Conservation (phyloP, 768 basidiomycete species). For the Collybia sp. region DNA sequence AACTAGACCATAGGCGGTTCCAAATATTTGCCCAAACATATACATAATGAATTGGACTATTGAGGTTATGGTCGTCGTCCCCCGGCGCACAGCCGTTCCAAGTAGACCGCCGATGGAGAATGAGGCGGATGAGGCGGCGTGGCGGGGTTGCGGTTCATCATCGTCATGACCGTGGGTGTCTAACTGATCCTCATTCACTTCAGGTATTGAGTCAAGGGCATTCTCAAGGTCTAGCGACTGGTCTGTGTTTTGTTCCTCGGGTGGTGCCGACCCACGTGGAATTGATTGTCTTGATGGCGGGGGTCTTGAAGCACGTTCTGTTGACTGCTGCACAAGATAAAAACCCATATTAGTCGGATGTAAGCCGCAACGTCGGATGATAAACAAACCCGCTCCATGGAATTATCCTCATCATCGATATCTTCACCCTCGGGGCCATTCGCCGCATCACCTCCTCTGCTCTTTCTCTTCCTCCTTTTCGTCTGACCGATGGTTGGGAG, state of each 20-base stretch:
- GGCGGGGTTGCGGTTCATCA: constrained; percentile 25
- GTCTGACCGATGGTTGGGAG: constrained; percentile 65
- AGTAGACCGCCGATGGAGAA: constrained; percentile 41
- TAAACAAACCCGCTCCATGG: constrained; percentile 28
- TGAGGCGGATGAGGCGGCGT: constrained; percentile 18
- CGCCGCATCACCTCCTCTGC: constrained; percentile 36
- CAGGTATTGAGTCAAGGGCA: constrained; percentile 59
- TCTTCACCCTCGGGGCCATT: constrained; percentile 47
- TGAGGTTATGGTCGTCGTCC: constrained; percentile 12
- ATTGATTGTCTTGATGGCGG: constrained; percentile 25
- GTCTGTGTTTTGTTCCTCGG: constrained; percentile 26
- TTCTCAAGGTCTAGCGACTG: constrained; percentile 42
- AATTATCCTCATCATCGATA: constrained; percentile 41
- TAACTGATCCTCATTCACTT: constrained; percentile 50
- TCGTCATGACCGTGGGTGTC: constrained; percentile 17
- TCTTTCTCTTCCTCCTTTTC: constrained; percentile 54
- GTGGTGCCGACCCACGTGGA: constrained; percentile 37
- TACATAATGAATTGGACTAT: constrained; percentile 32
- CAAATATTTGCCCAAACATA: constrained; percentile 42
- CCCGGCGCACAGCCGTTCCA: constrained; percentile 30
- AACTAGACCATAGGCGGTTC: constrained; percentile 41
- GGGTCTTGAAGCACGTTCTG: constrained; percentile 27
- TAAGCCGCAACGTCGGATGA: constrained; percentile 2
- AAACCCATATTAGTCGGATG: constrained; percentile 4
- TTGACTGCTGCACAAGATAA: background rate